These are phyloP conservation scores for Chlamydomonas schloesseri DNA, from an alignment of 139 green algal genomes.

Conservation along the genomic window DNA sequence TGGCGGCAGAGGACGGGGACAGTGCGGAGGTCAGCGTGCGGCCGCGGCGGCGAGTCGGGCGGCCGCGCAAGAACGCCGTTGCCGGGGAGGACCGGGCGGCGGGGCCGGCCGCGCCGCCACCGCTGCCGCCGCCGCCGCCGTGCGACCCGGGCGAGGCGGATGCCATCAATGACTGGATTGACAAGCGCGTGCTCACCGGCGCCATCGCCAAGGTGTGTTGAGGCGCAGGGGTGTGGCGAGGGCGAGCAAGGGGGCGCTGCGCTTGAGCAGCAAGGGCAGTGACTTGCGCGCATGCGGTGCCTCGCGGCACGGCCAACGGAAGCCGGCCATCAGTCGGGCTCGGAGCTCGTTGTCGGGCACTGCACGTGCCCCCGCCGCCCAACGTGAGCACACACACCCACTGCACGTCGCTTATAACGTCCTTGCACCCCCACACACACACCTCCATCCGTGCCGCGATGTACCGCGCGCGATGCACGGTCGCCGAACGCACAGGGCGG, in stretches of 20 bases:
- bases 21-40: not conserved
- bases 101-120: not conserved
- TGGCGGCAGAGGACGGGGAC: not conserved
- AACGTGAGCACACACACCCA: too few species aligned
- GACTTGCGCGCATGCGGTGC: too few species aligned
- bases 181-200: constrained; percentile 72
- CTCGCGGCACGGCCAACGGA: too few species aligned
- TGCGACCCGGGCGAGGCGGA: constrained; percentile 21
- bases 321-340: too few species aligned
- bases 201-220: constrained; percentile 68
- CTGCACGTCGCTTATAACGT: too few species aligned
- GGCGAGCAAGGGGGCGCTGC: too few species aligned
- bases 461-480: too few species aligned
- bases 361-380: too few species aligned
- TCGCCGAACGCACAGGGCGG: not conserved
- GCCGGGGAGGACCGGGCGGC: not conserved
- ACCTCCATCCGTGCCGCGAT: too few species aligned
- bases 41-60: not conserved
- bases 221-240: not conserved
- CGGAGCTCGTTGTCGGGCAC: too few species aligned
- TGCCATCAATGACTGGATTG: constrained; percentile 73
- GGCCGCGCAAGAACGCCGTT: constrained; percentile 1
- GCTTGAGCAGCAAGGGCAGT: not conserved
- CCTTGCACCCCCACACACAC: too few species aligned
- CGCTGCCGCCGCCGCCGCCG: not conserved